Evolutionary conservation across 2,329 filamentous ascomycete genomes (phyloP).

Genomic region (Rosellinia necatrix): DNA sequence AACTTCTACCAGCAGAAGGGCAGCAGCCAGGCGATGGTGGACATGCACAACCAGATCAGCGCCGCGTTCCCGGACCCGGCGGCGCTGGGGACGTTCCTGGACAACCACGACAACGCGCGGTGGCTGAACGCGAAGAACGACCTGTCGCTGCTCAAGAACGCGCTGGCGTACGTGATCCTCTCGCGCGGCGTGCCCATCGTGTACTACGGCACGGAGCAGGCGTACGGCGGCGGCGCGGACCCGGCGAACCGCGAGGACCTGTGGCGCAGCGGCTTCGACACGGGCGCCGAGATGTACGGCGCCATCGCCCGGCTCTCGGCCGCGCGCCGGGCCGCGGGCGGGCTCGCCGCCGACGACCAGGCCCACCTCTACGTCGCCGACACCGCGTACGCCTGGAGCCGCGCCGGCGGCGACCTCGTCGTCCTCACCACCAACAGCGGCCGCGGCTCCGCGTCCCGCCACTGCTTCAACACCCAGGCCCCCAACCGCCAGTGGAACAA

Average conservation of each 20-base stretch:
- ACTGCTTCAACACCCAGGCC: constrained; percentile 16
- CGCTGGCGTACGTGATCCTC: constrained; percentile 19
- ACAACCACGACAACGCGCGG: constrained; percentile 21
- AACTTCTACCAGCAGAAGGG: constrained; percentile 46
- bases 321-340: constrained; percentile 16
- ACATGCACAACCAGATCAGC: constrained; percentile 45
- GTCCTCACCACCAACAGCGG: constrained; percentile 18
- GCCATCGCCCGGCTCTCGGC: constrained; percentile 12
- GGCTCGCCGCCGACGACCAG: constrained; percentile 18
- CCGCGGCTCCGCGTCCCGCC: not conserved
- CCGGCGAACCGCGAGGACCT: constrained; percentile 23
- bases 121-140: constrained; percentile 18
- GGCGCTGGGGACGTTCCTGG: constrained; percentile 19
- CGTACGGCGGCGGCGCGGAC: constrained; percentile 13
- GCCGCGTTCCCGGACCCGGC: constrained; percentile 20
- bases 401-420: constrained; percentile 16
- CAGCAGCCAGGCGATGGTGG: constrained; percentile 46
- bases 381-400: constrained; percentile 22
- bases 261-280: constrained; percentile 18
- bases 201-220: constrained; percentile 22
- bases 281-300: constrained; percentile 9
- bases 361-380: constrained; percentile 17
- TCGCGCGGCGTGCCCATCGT: constrained; percentile 17
- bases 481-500: constrained; percentile 17
- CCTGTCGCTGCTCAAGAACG: constrained; percentile 14